Conservation (phyloP, 2,329 filamentous ascomycete genomes). For the Aspergillus novoparasiticus region DNA sequence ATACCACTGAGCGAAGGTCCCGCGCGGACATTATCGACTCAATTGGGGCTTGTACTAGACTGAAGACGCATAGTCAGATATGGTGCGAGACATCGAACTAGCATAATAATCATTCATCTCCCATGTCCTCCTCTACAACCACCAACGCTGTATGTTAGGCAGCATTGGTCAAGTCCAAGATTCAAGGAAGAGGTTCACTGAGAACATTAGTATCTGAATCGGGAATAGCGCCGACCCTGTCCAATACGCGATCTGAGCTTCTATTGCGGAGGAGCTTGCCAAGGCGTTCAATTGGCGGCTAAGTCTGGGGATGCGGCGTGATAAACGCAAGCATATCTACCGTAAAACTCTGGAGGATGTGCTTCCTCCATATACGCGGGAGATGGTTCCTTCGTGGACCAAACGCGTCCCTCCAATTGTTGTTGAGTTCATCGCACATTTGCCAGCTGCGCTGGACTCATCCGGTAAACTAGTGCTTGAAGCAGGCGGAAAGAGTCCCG, state of each 20-base stretch:
- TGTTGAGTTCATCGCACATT: not conserved
- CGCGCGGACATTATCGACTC: no score
- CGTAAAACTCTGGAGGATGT: not conserved
- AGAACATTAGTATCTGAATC: not conserved
- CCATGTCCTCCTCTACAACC: no score
- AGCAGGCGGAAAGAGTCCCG: constrained; percentile 15
- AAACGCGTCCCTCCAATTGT: no score
- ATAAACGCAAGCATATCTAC: not conserved
- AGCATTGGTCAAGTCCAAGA: no score
- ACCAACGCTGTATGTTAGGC: no score
- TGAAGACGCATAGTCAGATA: not conserved
- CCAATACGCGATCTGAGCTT: not conserved
- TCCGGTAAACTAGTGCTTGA: constrained; percentile 24
- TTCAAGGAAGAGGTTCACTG: no score
- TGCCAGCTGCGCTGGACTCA: not conserved
- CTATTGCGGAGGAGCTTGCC: not conserved
- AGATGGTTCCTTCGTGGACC: constrained; percentile 20
- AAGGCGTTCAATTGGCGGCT: not conserved
- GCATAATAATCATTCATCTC: no score
- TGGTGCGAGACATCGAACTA: not conserved
- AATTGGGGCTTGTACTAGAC: not conserved
- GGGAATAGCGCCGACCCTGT: not conserved
- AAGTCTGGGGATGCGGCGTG: not conserved
- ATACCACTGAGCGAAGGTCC: no score
- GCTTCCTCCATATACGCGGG: not conserved